Evolutionary conservation across 2,329 filamentous ascomycete genomes (phyloP), one percentile per base, ranked within the genome.

Genomic region (Fusarium sp.): DNA sequence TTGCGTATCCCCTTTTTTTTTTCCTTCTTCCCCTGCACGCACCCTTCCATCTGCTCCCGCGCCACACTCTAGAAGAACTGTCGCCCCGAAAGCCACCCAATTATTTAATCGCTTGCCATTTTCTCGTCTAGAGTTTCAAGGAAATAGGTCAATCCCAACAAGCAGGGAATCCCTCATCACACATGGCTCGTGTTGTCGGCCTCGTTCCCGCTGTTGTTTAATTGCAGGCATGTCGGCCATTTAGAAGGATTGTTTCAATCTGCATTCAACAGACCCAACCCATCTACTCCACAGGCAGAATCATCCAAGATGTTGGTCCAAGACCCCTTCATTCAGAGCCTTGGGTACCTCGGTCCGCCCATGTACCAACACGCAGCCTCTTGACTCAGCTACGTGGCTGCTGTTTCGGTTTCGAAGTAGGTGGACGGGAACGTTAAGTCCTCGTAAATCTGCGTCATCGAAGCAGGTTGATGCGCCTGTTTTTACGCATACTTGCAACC

Each of bases 1-100:
- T 68, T 70, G 39, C 34, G 67, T 71, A 67, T 76, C 75, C 72
- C 71, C 73, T 72, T 77, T 77, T 73, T 73, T 77, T 73, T 72
- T 52, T 25, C 65, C 35, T 56, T 23, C 32, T 37, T 37, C 35
- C 56, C 34, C 35, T 30, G 48, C 48, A 27, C 20, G 58, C 35
- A 48, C 67, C 27, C 52, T 64, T 68, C 48, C 70, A 64, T 54
- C 59, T 50, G 32, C 30, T 48, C 64, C 63, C 66, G 72, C 72
- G 72, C 72, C 72, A 74, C 66, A 64, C 60, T 66, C 50, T 68
- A 73, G 67, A 58, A 74, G 64, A 72, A 72, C 54, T 54, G 34
- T 25, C 34, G 18, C 32, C 43, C 57, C 32, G 54, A 61, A 32
- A 20, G 39, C 9, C 45, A 35, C 27, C 58, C 66, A 72, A 70